Percentiles rank a stretch among this genome's conserved stretches.
phyloP scores from a whole-genome alignment of 78 protist genomes.

The Emiliania huxleyi region DNA sequence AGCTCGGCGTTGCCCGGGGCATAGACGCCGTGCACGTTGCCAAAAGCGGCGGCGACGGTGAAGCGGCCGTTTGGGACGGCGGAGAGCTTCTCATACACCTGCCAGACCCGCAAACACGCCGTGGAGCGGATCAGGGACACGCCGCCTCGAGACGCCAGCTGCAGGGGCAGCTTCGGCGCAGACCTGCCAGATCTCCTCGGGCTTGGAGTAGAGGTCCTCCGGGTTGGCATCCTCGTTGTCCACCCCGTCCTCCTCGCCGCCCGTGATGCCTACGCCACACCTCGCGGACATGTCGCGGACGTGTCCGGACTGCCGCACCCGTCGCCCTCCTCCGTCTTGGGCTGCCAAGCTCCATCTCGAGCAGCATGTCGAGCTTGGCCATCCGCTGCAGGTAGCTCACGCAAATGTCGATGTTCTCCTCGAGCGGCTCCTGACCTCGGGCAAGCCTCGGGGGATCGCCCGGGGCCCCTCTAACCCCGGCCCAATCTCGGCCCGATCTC shows the following conservation, averaged over 20 bases:
- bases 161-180: no score
- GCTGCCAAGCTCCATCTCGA: constrained; percentile 76
- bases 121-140: no score
- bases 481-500: no score
- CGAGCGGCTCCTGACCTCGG: constrained; percentile 55
- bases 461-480: no score
- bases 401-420: constrained; percentile 53
- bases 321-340: no score
- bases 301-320: no score
- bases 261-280: no score
- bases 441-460: no score
- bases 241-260: constrained; percentile 79
- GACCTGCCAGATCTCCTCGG: constrained; percentile 67
- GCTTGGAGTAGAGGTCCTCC: constrained; percentile 53
- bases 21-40: constrained; percentile 75
- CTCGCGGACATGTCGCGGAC: no score
- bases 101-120: no score
- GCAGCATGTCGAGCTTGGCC: constrained; percentile 39
- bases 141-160: no score
- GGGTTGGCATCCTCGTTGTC: constrained; percentile 56
- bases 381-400: constrained; percentile 48
- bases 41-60: constrained; percentile 70
- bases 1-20: constrained; percentile 68
- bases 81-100: constrained; percentile 40
- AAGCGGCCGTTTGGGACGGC: background rate